Percentiles rank a stretch among this genome's conserved stretches.
Evolutionary conservation across 768 basidiomycete genomes (phyloP).

Genomic region (Cystofilobasidium bisporidii): DNA sequence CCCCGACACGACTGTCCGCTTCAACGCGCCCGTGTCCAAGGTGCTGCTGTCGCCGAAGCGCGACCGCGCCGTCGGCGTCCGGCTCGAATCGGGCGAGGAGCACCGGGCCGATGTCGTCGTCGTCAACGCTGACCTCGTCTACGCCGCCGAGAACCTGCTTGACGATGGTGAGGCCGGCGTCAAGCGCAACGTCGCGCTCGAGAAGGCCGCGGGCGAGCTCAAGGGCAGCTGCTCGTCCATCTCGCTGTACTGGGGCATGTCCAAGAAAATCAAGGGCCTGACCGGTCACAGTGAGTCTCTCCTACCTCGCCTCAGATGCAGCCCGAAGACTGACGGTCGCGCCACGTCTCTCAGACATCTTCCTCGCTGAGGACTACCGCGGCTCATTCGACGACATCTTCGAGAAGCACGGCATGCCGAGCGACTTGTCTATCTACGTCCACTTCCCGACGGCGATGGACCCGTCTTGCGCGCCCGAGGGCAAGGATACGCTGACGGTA

Average conservation of each 20-base stretch:
- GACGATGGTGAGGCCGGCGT: constrained; percentile 9
- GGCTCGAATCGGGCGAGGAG: constrained; percentile 36
- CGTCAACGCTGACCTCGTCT: constrained; percentile 44
- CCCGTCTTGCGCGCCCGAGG: constrained; percentile 42
- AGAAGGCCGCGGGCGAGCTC: constrained; percentile 17
- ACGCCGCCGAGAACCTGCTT: constrained; percentile 42
- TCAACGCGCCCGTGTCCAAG: constrained; percentile 39
- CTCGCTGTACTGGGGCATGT: constrained; percentile 45
- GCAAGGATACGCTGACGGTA: constrained; percentile 41
- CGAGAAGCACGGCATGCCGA: constrained; percentile 41
- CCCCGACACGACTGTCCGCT: constrained; percentile 40
- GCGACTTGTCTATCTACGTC: constrained; percentile 45
- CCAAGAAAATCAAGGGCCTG: constrained; percentile 37
- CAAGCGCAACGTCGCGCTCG: constrained; percentile 6
- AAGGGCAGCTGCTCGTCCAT: constrained; percentile 40
- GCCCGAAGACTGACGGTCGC: too few relatives aligned
- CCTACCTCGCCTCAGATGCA: too few relatives aligned
- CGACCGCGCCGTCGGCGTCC: constrained; percentile 38
- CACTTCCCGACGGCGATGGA: constrained; percentile 43
- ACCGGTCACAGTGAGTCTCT: constrained; percentile 40
- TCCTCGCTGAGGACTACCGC: constrained; percentile 42
- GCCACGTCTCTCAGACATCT: constrained; percentile 13
- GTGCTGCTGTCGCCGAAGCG: constrained; percentile 36
- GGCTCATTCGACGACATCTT: constrained; percentile 45
- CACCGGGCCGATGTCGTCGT: constrained; percentile 41